Percentiles rank a stretch among this genome's conserved stretches.
Evolutionary conservation across 2,329 filamentous ascomycete genomes (phyloP).

Genomic region (Neonectria faginata): DNA sequence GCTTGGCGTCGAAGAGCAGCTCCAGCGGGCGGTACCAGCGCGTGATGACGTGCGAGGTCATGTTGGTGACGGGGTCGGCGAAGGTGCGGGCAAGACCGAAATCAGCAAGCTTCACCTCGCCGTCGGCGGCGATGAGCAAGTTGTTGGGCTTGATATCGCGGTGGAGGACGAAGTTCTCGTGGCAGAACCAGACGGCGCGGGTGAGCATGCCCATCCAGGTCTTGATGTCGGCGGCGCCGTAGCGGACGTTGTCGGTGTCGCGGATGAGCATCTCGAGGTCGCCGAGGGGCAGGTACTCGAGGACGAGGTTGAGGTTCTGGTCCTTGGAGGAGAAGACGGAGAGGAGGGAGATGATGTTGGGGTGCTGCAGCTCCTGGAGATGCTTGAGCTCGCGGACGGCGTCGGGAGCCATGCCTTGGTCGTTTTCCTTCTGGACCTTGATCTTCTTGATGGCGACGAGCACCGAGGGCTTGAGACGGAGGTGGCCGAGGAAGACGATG

Average conservation of each 20-base stretch:
- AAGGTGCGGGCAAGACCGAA: slow-evolving; percentile 94
- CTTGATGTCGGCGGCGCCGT: slow-evolving; percentile 92
- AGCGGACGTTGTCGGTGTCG: slow-evolving; percentile 81
- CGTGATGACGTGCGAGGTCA: slow-evolving; percentile 96
- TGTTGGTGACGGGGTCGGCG: slow-evolving; percentile 83
- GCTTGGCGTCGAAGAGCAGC: slow-evolving; percentile 87
- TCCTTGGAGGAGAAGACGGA: slow-evolving; percentile 96
- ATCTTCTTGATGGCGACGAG: slow-evolving; percentile 95
- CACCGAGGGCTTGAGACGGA: slow-evolving; percentile 76
- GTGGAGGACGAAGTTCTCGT: slow-evolving; percentile 92
- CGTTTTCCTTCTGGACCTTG: slow-evolving; percentile 86
- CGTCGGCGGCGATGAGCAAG: slow-evolving; percentile 90
- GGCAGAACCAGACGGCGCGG: slow-evolving; percentile 94
- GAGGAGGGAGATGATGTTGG: slow-evolving; percentile 93
- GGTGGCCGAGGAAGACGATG: slow-evolving; percentile 90
- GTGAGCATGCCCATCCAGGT: slow-evolving; percentile 99
- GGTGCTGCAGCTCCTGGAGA: slow-evolving; percentile 91
- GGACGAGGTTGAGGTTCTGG: slow-evolving; percentile 94
- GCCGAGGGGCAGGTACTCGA: slow-evolving; percentile 93
- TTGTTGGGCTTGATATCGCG: slow-evolving; percentile 99
- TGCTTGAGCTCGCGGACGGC: slow-evolving; percentile 96
- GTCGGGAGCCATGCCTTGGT: slow-evolving; percentile 92
- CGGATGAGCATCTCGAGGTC: slow-evolving; percentile 96
- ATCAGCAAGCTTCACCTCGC: slow-evolving; percentile 95
- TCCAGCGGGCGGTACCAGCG: slow-evolving; percentile 96